Percentiles rank a stretch among this genome's conserved stretches.
phyloP scores from a whole-genome alignment of 129 eudicot genomes.

The Flaveria sonorensis region DNA sequence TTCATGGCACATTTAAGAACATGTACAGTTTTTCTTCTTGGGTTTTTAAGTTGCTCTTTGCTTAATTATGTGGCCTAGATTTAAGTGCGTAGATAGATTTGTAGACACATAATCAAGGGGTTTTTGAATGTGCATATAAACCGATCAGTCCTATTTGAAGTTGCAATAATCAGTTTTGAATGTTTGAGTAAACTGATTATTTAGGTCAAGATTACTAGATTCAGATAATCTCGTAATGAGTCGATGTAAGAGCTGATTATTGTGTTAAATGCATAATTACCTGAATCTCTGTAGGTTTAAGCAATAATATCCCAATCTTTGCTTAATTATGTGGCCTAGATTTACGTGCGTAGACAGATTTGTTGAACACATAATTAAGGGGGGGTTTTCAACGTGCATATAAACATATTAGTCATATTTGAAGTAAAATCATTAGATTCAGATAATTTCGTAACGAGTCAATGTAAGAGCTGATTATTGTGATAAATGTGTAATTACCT shows the following conservation, averaged over 20 bases:
- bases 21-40: neutral
- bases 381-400: neutral
- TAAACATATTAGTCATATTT: neutral
- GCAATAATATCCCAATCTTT: neutral
- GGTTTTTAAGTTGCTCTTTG: slow-evolving; percentile 3
- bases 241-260: neutral
- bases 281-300: no score
- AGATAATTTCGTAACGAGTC: neutral
- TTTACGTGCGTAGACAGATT: neutral
- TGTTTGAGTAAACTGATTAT: neutral
- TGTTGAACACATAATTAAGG: neutral
- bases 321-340: slow-evolving; percentile 6
- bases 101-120: neutral
- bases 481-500: slow-evolving; percentile 4
- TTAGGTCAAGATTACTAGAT: neutral
- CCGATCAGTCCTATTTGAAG: neutral
- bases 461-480: slow-evolving; percentile 11
- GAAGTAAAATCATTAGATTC: neutral
- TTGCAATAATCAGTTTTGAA: neutral
- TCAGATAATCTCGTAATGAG: neutral
- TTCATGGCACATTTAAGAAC: neutral
- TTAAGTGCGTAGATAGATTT: neutral
- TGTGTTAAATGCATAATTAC: no score
- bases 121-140: neutral
- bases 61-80: slow-evolving; percentile 5